phyloP scores from a whole-genome alignment of 129 eudicot species.

The Erigeron canadensis region DNA sequence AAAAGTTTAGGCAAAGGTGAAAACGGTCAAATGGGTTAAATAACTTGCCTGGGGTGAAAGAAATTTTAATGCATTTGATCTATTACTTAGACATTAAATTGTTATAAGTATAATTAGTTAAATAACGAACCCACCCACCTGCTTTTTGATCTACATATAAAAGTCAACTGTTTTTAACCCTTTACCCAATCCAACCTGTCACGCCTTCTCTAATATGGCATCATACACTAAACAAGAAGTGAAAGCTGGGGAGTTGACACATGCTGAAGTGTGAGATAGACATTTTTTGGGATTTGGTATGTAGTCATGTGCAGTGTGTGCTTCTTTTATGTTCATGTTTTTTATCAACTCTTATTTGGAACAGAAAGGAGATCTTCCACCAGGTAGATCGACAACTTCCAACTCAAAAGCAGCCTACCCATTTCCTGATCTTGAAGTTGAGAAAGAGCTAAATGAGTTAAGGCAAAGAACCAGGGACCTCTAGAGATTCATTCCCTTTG shows the following conservation, averaged over 20 bases:
- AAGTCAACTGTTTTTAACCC: no score
- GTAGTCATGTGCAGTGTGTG: not conserved
- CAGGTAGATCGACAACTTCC: constrained; percentile 60
- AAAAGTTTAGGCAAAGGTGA: not conserved
- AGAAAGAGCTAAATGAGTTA: constrained; percentile 76
- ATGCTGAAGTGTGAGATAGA: no score
- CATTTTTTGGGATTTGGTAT: not conserved
- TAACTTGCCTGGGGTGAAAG: no score
- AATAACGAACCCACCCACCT: no score
- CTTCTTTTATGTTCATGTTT: not conserved
- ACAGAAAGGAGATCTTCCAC: constrained; percentile 98
- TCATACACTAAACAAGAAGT: no score
- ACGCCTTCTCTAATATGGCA: not conserved
- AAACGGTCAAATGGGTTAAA: not conserved
- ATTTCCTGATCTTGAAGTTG: constrained; percentile 72
- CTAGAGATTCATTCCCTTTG: constrained; percentile 27
- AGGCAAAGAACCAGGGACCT: constrained; percentile 63
- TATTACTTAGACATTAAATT: no score
- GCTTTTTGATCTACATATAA: no score
- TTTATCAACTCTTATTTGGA: not conserved
- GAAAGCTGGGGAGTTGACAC: not conserved
- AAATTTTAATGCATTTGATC: no score
- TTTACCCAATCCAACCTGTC: no score
- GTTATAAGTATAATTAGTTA: no score
- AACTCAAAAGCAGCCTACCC: constrained; percentile 52